phyloP scores from a whole-genome alignment of 75 land plant species.

The Pseudotsuga menziesii region DNA sequence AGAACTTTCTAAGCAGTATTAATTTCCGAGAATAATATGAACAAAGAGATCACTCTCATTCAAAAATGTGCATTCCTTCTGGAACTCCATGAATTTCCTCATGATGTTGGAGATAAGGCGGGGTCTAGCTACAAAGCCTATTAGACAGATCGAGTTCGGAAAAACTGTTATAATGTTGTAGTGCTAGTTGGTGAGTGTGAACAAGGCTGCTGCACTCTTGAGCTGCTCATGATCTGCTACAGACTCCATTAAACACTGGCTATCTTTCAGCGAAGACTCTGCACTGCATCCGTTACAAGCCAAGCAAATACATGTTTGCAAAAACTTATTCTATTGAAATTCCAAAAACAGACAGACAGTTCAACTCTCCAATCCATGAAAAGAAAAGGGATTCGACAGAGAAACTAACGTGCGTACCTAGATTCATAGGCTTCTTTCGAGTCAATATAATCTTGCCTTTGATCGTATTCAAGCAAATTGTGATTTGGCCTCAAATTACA shows the following conservation, averaged over 20 bases:
- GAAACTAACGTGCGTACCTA: background rate
- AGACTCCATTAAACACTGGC: background rate
- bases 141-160: too few relatives aligned
- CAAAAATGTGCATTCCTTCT: too few relatives aligned
- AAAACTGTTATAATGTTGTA: background rate
- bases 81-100: too few relatives aligned
- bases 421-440: slow-evolving; percentile 14
- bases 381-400: background rate
- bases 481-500: background rate
- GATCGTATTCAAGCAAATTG: background rate
- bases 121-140: too few relatives aligned
- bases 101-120: too few relatives aligned
- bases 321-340: background rate
- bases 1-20: too few relatives aligned
- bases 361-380: background rate
- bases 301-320: background rate
- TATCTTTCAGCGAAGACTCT: slow-evolving; percentile 5
- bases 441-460: background rate
- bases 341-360: background rate
- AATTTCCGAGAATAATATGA: too few relatives aligned
- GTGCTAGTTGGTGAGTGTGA: slow-evolving; percentile 2
- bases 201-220: slow-evolving; percentile 2
- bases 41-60: too few relatives aligned
- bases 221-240: slow-evolving; percentile 8
- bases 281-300: slow-evolving; percentile 3